Evolutionary conservation across 306 rosid species (phyloP), one percentile per base, ranked within the genome.

Genomic region (Aeschynomene evenia): DNA sequence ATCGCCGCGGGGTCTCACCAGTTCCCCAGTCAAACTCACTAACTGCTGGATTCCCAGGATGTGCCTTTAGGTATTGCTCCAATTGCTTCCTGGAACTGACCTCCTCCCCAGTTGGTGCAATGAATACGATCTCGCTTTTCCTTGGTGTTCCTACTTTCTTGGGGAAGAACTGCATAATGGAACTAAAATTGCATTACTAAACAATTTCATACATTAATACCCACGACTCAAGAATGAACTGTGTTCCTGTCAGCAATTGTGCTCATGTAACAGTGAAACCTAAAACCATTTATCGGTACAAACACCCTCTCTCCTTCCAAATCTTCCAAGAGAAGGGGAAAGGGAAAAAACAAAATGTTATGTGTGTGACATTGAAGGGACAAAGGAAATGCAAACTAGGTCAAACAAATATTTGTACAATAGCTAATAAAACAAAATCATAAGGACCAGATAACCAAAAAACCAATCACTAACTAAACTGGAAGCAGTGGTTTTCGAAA

Each of bases 21-120:
- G 95, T 87, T 45, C 94, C 77, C 97, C 97, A 94, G 57, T 94
- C 96, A 55, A 94, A 94, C 78, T 91, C 99, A 0, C 87, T 88
- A 66, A 85, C 23, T 2, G 75, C 76, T 16, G 97, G 95, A 60
- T 86, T 87, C 64, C 85, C 96, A 28, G 95, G 86, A 78, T 91
- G 88, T 18, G 77, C 79, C 76, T 90, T 94, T 12, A 91, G 86
- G 79, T 94, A 94, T 85, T 84, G 90, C 89, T 91, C 95, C 84
- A 94, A 66, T 63, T 88, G 96, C 57, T 80, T 88, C 22, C 67
- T 78, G 79, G 74, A 77, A 26, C 50, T 64, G 71, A 94, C 80
- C 83, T 94, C 97, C 70, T 87, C 99, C 49, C 99, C 99, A 4
- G 89, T 82, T 10, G 97, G 99, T 49, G 97, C 86, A 39, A 94